Base-by-base conservation (phyloP, 1,139 yeast species). In the Chernovozyma sophiae-reginae region DNA sequence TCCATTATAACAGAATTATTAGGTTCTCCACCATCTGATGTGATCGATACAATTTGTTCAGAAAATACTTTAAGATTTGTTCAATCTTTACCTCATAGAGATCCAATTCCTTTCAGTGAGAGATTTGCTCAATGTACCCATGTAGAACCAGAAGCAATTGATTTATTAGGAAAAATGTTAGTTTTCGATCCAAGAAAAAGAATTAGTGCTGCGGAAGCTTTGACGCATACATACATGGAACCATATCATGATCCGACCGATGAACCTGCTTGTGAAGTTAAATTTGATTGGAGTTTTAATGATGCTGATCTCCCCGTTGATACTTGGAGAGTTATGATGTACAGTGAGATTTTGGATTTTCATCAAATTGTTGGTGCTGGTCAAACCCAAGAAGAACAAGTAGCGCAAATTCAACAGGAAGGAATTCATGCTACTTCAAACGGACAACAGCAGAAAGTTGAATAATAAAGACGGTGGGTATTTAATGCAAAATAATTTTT, bases 281-380 rank as follows among this genome's bases (percentile, higher is more conserved):
- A 86, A 59, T 92, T 92, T 53, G 98, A 92, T 64, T 92, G 99
- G 99, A 84, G 95, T 53, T 92, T 92, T 62, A 92, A 92, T 59
- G 97, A 94, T 54, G 97, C 97, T 0, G 98, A 92, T 62, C 73
- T 92, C 52, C 97, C 98, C 1, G 95, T 92, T 17, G 97, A 92
- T 55, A 87, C 96, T 11, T 92, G 98, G 98, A 81, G 96, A 65
- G 96, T 90, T 22, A 92, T 92, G 98, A 92, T 92, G 96, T 92
- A 92, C 63, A 84, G 95, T 36, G 98, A 92, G 64, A 92, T 92
- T 45, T 72, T 92, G 48, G 97, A 90, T 60, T 92, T 90, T 74
- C 98, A 92, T 64, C 87, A 84, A 56, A 81, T 79, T 38, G 86
- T 77, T 35, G 48, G 43, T 15, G 43, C 44, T 32, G 54, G 51